Conservation (phyloP, 2,329 filamentous ascomycete genomes). For the Fusarium humuli region DNA sequence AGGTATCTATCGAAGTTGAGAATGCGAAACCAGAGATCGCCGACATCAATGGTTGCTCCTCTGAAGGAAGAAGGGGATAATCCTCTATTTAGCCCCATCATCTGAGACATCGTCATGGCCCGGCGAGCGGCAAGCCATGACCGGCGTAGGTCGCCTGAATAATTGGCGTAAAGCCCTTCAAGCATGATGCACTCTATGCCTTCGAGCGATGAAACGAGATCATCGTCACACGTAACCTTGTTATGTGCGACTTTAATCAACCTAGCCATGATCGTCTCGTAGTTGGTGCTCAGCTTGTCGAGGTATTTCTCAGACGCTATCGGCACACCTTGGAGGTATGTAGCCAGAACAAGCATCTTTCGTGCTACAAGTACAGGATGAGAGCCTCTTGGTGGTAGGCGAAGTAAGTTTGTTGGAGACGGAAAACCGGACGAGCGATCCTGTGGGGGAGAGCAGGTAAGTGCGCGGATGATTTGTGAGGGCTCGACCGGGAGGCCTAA, state of each 20-base stretch:
- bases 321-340: conserved; percentile 51
- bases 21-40: conserved; percentile 60
- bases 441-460: conserved; percentile 48
- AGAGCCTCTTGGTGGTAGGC: conserved; percentile 28
- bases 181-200: conserved; percentile 64
- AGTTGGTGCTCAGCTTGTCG: conserved; percentile 28
- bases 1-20: conserved; percentile 60
- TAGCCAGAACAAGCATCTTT: conserved; percentile 54
- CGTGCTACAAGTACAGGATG: conserved; percentile 59
- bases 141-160: conserved; percentile 57
- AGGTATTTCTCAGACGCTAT: conserved; percentile 1
- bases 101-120: conserved; percentile 58
- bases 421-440: neutral
- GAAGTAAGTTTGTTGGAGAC: conserved; percentile 49
- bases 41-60: conserved; percentile 44
- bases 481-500: conserved; percentile 45
- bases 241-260: conserved; percentile 48
- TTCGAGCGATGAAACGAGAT: conserved; percentile 58
- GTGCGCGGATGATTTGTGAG: conserved; percentile 52
- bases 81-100: conserved; percentile 52
- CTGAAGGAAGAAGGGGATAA: conserved; percentile 21
- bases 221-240: conserved; percentile 60
- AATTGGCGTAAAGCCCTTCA: conserved; percentile 59
- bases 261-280: conserved; percentile 39
- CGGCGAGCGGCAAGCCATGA: conserved; percentile 60